Evolutionary conservation across 2,329 filamentous ascomycete species (phyloP).

Genomic region (Scedosporium aurantiacum): DNA sequence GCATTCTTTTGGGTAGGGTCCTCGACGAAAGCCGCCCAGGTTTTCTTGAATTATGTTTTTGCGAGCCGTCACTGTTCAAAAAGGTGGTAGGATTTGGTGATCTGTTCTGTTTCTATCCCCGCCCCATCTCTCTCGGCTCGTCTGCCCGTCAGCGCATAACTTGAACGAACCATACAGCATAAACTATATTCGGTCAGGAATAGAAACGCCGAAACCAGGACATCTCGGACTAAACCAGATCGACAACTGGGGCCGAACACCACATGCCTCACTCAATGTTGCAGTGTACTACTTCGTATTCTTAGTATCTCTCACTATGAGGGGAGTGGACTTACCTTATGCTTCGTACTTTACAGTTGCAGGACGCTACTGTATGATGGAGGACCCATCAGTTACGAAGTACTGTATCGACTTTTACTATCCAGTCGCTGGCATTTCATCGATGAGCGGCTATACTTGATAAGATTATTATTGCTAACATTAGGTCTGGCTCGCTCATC

Average conservation of each 20-base stretch:
- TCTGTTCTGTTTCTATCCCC: background rate
- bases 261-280: background rate
- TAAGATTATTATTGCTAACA: background rate
- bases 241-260: background rate
- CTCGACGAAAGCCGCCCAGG: too few species aligned
- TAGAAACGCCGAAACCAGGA: background rate
- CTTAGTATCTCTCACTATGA: too few species aligned
- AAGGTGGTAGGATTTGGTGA: background rate
- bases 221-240: background rate
- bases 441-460: background rate
- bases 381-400: too few species aligned
- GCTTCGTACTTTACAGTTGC: background rate
- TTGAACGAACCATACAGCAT: background rate
- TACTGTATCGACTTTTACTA: too few species aligned
- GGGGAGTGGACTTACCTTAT: too few species aligned
- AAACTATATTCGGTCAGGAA: background rate
- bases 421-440: background rate
- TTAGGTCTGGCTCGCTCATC: background rate
- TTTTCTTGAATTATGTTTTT: too few species aligned
- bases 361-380: background rate
- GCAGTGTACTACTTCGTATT: too few species aligned
- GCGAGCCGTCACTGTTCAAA: background rate
- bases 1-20: too few species aligned
- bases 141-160: background rate
- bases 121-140: background rate